Percentiles rank a stretch among this genome's conserved stretches.
Evolutionary conservation across 495 filamentous ascomycete genomes (phyloP).

Genomic region (Aspergillus carlsbadensis): DNA sequence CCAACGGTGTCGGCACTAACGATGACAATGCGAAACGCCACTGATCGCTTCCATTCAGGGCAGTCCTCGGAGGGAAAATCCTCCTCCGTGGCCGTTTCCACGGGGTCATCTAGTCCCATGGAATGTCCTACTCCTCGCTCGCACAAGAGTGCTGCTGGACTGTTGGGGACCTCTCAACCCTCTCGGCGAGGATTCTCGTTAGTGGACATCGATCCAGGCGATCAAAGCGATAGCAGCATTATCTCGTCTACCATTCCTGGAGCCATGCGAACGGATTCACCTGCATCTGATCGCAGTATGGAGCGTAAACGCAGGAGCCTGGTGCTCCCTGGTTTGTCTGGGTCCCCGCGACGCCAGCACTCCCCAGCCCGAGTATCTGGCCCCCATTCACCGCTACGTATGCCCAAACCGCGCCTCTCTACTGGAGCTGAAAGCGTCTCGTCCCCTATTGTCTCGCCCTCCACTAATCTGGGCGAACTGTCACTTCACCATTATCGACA

Average conservation of each 20-base stretch:
- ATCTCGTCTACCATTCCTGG: constrained; percentile 77
- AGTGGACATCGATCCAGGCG: constrained; percentile 73
- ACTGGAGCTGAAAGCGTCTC: constrained; percentile 70
- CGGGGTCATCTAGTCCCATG: constrained; percentile 83
- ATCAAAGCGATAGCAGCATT: constrained; percentile 83
- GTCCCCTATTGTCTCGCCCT: constrained; percentile 87
- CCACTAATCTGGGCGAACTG: constrained; percentile 77
- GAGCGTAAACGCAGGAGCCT: constrained; percentile 83
- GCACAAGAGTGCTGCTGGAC: constrained; percentile 64
- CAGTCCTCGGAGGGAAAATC: constrained; percentile 43
- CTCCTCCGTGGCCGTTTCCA: constrained; percentile 65
- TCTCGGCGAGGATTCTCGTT: constrained; percentile 70
- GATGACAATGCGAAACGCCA: constrained; percentile 44
- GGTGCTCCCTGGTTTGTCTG: constrained; percentile 67
- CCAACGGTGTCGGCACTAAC: constrained; percentile 40
- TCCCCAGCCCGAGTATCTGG: constrained; percentile 74
- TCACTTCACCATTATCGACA: constrained; percentile 59
- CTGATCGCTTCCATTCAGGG: constrained; percentile 29
- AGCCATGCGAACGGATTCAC: constrained; percentile 77
- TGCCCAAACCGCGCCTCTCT: constrained; percentile 79
- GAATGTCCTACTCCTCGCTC: constrained; percentile 91
- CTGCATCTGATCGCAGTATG: constrained; percentile 79
- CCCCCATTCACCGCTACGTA: constrained; percentile 84
- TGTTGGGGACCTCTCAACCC: constrained; percentile 60
- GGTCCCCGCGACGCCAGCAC: constrained; percentile 77